Evolutionary conservation across 2,329 filamentous ascomycete species (phyloP).

Genomic region (Pseudocercospora crystallina): DNA sequence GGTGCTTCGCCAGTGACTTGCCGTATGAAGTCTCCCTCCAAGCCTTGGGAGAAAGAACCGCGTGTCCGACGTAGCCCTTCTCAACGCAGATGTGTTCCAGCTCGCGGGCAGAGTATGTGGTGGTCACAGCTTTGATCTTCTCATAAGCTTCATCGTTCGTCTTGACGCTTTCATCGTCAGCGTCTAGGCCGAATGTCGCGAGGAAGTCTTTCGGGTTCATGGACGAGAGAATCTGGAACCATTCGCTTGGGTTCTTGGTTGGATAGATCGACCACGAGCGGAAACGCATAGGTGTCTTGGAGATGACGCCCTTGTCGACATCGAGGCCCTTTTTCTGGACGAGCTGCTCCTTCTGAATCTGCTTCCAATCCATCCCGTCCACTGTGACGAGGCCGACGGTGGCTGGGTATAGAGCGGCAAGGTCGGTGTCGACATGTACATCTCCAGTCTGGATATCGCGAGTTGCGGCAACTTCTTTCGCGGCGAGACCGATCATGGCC

Average conservation of each 20-base stretch:
- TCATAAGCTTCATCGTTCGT: conserved; percentile 36
- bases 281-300: conserved; percentile 42
- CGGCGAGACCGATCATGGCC: conserved; percentile 46
- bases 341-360: conserved; percentile 32
- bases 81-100: conserved; percentile 45
- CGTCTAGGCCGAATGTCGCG: conserved; percentile 48
- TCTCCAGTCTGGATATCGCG: conserved; percentile 27
- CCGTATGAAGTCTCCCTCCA: conserved; percentile 49
- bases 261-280: conserved; percentile 50
- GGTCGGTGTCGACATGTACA: conserved; percentile 50
- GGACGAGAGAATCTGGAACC: conserved; percentile 55
- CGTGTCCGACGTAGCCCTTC: conserved; percentile 31
- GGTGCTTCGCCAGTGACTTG: conserved; percentile 42
- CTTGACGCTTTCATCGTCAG: conserved; percentile 26
- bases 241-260: conserved; percentile 46
- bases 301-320: conserved; percentile 37
- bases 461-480: conserved; percentile 40
- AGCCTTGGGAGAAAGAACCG: conserved; percentile 38
- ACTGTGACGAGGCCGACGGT: conserved; percentile 41
- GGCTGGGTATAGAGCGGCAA: conserved; percentile 48
- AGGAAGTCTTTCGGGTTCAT: conserved; percentile 47
- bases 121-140: conserved; percentile 35
- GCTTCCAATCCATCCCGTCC: conserved; percentile 38
- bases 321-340: conserved; percentile 26
- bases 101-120: conserved; percentile 41